A percentile compares a stretch with the other conserved stretches of the same genome.
phyloP scores from a whole-genome alignment of 306 rosid genomes.

The Lathyrus sativus region DNA sequence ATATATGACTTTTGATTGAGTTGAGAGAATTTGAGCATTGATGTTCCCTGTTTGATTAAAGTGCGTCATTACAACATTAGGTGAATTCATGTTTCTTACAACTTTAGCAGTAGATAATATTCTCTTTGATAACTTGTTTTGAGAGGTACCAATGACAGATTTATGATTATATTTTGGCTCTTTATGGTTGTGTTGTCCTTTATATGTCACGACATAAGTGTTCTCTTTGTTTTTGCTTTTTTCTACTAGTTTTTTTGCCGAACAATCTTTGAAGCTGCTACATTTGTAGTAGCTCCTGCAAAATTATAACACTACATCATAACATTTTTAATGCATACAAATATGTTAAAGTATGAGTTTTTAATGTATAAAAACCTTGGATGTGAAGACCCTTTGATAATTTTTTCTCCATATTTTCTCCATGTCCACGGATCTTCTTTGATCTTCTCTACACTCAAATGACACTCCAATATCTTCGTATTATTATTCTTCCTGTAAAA shows the following conservation, averaged over 20 bases:
- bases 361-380: slow-evolving; percentile 51
- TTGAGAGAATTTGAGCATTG: too few relatives aligned
- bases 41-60: too few relatives aligned
- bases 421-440: slow-evolving; percentile 80
- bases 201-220: background rate
- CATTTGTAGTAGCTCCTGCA: slow-evolving; percentile 4
- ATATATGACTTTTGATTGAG: too few relatives aligned
- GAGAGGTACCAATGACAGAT: too few relatives aligned
- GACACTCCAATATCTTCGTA: slow-evolving; percentile 52
- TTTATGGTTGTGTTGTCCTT: background rate
- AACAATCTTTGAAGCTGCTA: background rate
- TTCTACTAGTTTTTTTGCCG: background rate
- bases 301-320: background rate
- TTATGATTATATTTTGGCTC: background rate
- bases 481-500: slow-evolving; percentile 53
- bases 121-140: too few relatives aligned
- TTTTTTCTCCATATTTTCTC: slow-evolving; percentile 84
- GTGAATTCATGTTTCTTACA: too few relatives aligned
- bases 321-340: background rate
- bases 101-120: too few relatives aligned
- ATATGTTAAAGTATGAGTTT: background rate
- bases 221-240: background rate
- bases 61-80: too few relatives aligned
- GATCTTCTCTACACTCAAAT: slow-evolving; percentile 58
- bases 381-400: slow-evolving; percentile 79